Evolutionary conservation across 2,329 filamentous ascomycete species (phyloP).

Genomic region (Metarhizium robertsii): DNA sequence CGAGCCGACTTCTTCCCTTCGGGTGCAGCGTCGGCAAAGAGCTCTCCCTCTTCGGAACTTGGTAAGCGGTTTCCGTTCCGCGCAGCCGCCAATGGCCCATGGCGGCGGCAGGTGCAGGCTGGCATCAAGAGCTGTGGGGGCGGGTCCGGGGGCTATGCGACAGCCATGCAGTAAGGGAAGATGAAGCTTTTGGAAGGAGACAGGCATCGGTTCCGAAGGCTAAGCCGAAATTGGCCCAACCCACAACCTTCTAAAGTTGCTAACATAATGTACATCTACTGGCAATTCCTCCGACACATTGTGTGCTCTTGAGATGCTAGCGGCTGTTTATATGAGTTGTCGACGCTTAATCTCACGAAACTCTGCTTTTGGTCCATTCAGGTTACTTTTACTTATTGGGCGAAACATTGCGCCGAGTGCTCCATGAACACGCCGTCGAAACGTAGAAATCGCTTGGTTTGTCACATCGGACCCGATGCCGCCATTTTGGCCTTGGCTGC

Average conservation of each 20-base stretch:
- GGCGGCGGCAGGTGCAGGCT: not conserved
- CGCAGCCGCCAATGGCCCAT: no score
- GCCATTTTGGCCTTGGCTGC: not conserved
- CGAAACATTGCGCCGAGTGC: not conserved
- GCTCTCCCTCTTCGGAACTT: conserved; percentile 3
- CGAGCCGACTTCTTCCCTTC: conserved; percentile 3
- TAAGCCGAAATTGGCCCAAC: not conserved
- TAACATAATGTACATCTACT: no score
- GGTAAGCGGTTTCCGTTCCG: conserved; percentile 1
- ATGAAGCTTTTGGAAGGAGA: not conserved
- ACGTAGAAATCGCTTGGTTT: not conserved
- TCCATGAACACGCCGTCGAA: no score
- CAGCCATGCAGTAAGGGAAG: not conserved
- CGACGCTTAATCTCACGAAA: no score
- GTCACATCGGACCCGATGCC: not conserved
- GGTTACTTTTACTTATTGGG: no score
- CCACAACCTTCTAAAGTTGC: no score
- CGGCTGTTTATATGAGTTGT: no score
- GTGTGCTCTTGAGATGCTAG: no score
- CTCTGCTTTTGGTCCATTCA: no score
- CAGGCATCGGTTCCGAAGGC: not conserved
- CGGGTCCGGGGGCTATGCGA: not conserved
- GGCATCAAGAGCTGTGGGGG: not conserved
- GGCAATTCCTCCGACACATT: no score
- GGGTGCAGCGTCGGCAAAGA: conserved; percentile 3